Base-by-base conservation (phyloP, 179 eudicot genomes). In the Corrigiola litoralis region DNA sequence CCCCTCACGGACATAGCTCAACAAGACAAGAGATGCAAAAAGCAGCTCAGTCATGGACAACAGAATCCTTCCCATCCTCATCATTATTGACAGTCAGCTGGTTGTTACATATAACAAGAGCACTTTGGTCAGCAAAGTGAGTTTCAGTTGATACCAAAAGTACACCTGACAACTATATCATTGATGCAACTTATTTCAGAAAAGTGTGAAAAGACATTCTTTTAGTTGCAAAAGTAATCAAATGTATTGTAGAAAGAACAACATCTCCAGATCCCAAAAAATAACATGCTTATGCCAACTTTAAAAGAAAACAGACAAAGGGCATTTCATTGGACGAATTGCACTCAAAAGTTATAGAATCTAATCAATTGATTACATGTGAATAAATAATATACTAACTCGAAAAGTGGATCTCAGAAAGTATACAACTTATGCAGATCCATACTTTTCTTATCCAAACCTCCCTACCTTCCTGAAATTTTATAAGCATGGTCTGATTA, bases 1-100 rank as follows among this genome's bases (percentile, higher is more conserved):
- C 49, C 84, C 88, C 55, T 58, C 70, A 53, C 71, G 42, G 56
- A 79, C 61, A 76, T 72, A 75, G 69, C 78, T 81, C 79, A 79
- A 74, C 46, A 85, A 72, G 51, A 77, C 70, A 64, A 75, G 66
- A 25, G 75, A 75, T 51, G 70, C 55, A 36, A 85, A 64, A 54
- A 86, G 69, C 63, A 86, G 72, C 57, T 56, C 79, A 58, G 63
- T 72, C 64, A 72, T 52, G 64, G 57, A 49, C 58, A 55, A 24
- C 47, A 64, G 18, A 37, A 64, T 47, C 71, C 68, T 79, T 65
- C 54, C 77, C 68, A 66, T 77, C 79, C 80, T 72, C 80, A 40
- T 50, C 65, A 63, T 69, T 66, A 16, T 55, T 51, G 33, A 59
- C 66, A 72, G 55, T 71, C 75, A 80, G 70, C 79, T 51, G 73